Percentiles rank a stretch among this genome's conserved stretches.
phyloP scores from a whole-genome alignment of 2,329 filamentous ascomycete genomes.

The Stagonosporopsis tanaceti region DNA sequence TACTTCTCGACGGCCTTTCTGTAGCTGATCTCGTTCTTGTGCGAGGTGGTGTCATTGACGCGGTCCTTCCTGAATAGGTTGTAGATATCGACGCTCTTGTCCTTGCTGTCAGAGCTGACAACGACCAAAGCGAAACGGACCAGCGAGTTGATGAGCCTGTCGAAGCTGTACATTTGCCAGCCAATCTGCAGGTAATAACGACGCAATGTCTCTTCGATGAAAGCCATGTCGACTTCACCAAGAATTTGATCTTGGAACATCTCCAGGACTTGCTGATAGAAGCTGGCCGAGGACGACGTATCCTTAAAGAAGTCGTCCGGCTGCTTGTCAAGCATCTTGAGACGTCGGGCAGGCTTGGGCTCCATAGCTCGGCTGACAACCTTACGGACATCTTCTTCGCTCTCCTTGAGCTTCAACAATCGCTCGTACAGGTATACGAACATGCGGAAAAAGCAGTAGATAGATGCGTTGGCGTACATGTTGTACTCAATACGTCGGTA shows the following conservation, averaged over 20 bases:
- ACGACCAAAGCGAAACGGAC: slow-evolving; percentile 83
- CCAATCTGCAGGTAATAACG: slow-evolving; percentile 91
- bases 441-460: slow-evolving; percentile 94
- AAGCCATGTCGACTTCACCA: slow-evolving; percentile 79
- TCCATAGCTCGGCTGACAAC: slow-evolving; percentile 77
- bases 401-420: slow-evolving; percentile 82
- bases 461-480: slow-evolving; percentile 88
- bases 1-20: slow-evolving; percentile 92
- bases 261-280: slow-evolving; percentile 84
- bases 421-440: slow-evolving; percentile 91
- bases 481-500: slow-evolving; percentile 85
- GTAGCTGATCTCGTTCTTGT: slow-evolving; percentile 87
- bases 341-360: slow-evolving; percentile 80
- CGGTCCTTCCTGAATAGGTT: slow-evolving; percentile 85
- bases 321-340: slow-evolving; percentile 83
- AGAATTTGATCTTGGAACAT: slow-evolving; percentile 88
- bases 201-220: slow-evolving; percentile 89
- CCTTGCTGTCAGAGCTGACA: slow-evolving; percentile 85
- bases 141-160: slow-evolving; percentile 84
- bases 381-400: slow-evolving; percentile 74
- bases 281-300: slow-evolving; percentile 69
- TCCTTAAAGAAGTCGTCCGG: slow-evolving; percentile 77
- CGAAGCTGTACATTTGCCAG: slow-evolving; percentile 92
- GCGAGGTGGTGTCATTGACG: slow-evolving; percentile 83
- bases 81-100: slow-evolving; percentile 91